Evolutionary conservation across 2,329 filamentous ascomycete species (phyloP).

Genomic region (Aureobasidium sp.): DNA sequence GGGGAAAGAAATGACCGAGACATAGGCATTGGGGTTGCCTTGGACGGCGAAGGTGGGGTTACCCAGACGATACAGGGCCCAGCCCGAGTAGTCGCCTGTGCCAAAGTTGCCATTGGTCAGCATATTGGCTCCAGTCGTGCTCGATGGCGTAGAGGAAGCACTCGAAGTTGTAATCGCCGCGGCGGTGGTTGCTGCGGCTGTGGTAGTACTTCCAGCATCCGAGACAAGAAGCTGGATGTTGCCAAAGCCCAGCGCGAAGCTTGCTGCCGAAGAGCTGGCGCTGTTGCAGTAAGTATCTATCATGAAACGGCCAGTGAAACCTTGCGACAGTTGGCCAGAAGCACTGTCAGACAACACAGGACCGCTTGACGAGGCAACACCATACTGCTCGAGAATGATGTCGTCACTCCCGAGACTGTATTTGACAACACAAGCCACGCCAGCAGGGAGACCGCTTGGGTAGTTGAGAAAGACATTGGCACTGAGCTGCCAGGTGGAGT

Average conservation of each 20-base stretch:
- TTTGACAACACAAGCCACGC: conserved; percentile 5
- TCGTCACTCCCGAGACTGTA: conserved; percentile 9
- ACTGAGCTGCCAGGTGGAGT: not conserved
- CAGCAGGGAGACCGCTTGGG: conserved; percentile 1
- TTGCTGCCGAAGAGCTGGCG: not conserved
- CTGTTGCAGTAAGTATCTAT: conserved; percentile 14
- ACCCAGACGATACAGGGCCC: conserved; percentile 2
- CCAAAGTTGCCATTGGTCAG: conserved; percentile 8
- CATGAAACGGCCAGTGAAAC: conserved; percentile 1
- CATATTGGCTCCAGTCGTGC: not conserved
- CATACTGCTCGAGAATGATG: conserved; percentile 11
- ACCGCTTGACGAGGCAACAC: conserved; percentile 1
- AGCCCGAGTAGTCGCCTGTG: not conserved
- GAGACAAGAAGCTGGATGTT: conserved; percentile 6
- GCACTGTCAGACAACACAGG: not conserved
- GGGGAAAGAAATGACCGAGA: not conserved
- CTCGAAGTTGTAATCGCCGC: not conserved
- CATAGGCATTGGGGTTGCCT: not conserved
- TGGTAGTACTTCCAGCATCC: not conserved
- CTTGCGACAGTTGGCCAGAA: not conserved
- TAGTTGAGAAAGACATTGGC: conserved; percentile 7
- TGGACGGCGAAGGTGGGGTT: not conserved
- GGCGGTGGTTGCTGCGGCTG: not conserved
- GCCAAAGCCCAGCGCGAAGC: conserved; percentile 7
- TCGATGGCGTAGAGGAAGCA: not conserved